Evolutionary conservation across 1,284 basidiomycete genomes (phyloP), one percentile per base, ranked within the genome.

Genomic region (Apiotrichum montevideense): DNA sequence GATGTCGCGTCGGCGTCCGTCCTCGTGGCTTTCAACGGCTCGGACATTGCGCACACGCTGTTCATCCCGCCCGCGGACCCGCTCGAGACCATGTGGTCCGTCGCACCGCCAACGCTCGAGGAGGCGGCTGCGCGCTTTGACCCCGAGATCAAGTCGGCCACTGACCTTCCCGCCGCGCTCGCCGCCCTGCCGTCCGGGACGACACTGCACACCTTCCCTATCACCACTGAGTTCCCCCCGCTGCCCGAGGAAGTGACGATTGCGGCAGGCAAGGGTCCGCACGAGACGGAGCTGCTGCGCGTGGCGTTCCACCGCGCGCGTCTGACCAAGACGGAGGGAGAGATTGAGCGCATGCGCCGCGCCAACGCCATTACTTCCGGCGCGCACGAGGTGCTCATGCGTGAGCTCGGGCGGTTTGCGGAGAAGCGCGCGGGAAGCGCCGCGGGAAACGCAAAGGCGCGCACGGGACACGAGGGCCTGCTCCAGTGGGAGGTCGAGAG

Each of bases 371-470:
- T 95, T 63, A 90, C 88, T 61, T 90, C 87, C 0, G 81, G 85
- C 4, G 92, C 92, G 2, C 92, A 95, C 64, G 88, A 92, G 74
- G 83, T 85, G 7, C 84, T 95, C 47, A 95, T 95, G 90, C 81
- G 88, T n/a, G 85, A 92, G 10, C 80, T 94, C 5, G 90, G 90
- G 2, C 78, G 81, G 47, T 86, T 85, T 15, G 88, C 88, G 10
- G 58, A 50, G 1, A 61, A 55, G 48, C 52, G 79, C 51, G 56
- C 81, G 84, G 55, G 66, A 57, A 33, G 61, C 29, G 13, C 44
- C 11, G 51, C 49, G 4, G 43, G 73, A 74, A 59, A 77, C 74
- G 32, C 79, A 72, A 33, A 5, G 67, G 76, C 4, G 78, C 80
- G 32, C 78, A 80, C 78, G 0, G 80, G 80, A 10, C 77, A 81